Evolutionary conservation across 2,329 filamentous ascomycete species (phyloP), one percentile per base, ranked within the genome.

Genomic region (Aureobasidium sp.): DNA sequence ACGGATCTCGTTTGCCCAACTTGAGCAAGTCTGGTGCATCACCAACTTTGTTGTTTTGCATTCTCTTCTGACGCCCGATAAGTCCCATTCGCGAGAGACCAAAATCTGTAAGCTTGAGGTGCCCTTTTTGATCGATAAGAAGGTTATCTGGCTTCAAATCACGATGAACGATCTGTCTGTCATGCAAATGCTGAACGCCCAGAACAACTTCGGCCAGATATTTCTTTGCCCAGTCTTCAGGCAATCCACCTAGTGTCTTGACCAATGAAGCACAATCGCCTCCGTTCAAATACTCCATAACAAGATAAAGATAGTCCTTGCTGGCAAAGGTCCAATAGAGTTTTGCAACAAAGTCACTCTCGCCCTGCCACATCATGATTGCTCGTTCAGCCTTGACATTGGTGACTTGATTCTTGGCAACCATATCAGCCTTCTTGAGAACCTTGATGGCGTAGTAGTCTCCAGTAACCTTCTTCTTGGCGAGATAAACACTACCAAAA

Each of bases 361-460:
- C 91, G 27, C 94, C 94, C 77, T 99, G 94, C 90, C 94, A 97
- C 94, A 99, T 99, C 94, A 99, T 97, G 72, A 99, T 99, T 27
- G 95, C 95, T 67, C 94, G 85, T 76, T 99, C 94, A 9, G 95
- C 94, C 76, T 99, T 97, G 70, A 99, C 94, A 71, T 99, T 99
- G 67, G 94, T 96, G 68, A 99, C 92, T 73, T 99, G 94, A 73
- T 99, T 99, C 76, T 99, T 99, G 64, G 94, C 94, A 65, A 99
- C 91, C 94, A 99, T 99, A 79, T 99, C 94, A n/a, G 94, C 92
- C 76, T 99, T 99, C 73, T 97, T 97, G 63, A 99, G 76, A 1
- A 97, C 94, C 72, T 99, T 99, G 78, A 99, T 97, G 10, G 94
- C 94, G 73, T 93, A 99, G 74, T 99, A 99, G 70, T 99, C 94